These are phyloP conservation scores for Opeltia flavorubescens DNA, from an alignment of 495 filamentous ascomycete species.

Conservation along the genomic window DNA sequence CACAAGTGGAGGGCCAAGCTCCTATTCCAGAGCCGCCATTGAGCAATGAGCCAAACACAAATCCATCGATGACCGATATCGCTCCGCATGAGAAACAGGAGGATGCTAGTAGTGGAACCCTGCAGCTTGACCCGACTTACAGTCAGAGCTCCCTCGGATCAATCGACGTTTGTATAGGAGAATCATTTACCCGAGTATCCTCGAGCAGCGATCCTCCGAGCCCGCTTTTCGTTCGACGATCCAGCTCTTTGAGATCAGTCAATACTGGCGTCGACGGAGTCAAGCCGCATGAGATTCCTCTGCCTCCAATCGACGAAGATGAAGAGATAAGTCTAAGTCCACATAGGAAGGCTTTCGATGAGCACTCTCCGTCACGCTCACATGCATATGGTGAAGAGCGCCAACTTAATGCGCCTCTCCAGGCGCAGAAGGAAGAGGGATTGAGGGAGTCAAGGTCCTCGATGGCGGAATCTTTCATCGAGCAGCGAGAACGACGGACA, in stretches of 20 bases:
- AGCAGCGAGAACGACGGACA: not conserved
- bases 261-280: not conserved
- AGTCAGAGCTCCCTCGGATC: too few relatives aligned
- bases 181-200: not conserved
- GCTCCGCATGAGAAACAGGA: too few relatives aligned
- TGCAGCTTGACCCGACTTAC: too few relatives aligned
- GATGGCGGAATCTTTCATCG: not conserved
- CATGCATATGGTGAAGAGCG: not conserved
- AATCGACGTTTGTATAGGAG: not conserved
- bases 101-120: too few relatives aligned
- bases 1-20: not conserved
- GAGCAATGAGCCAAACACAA: not conserved
- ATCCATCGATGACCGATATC: not conserved
- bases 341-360: not conserved
- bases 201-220: not conserved
- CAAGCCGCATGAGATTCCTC: constrained; percentile 7
- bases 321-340: constrained; percentile 7
- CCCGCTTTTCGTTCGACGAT: not conserved
- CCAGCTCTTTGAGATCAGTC: not conserved
- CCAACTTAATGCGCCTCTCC: not conserved
- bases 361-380: not conserved
- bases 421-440: not conserved
- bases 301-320: constrained; percentile 7
- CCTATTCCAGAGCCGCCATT: not conserved
- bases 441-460: not conserved